phyloP scores from a whole-genome alignment of 2,329 filamentous ascomycete genomes.

The Thelonectria rubi region DNA sequence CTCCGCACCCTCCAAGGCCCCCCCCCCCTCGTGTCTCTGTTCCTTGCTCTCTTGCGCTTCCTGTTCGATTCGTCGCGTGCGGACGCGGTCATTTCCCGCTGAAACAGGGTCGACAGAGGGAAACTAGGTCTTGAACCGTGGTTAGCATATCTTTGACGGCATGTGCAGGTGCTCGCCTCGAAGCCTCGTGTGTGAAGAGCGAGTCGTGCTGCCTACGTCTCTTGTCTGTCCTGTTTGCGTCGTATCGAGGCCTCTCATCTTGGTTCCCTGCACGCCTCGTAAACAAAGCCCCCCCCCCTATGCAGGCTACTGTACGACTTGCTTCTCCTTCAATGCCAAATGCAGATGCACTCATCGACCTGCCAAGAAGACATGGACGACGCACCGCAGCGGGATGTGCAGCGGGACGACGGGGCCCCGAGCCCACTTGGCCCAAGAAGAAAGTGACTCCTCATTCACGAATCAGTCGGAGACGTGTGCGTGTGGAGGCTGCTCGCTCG shows the following conservation, averaged over 20 bases:
- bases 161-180: not conserved
- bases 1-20: conserved; percentile 36
- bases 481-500: conserved; percentile 16
- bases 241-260: not conserved
- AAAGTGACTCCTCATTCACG: not conserved
- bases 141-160: not conserved
- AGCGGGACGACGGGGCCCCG: conserved; percentile 11
- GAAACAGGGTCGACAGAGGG: conserved; percentile 40
- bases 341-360: not conserved
- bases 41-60: conserved; percentile 12
- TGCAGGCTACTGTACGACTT: too few relatives aligned
- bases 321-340: not conserved
- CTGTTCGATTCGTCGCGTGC: conserved; percentile 20
- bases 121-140: conserved; percentile 6
- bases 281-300: too few relatives aligned
- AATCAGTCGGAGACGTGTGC: conserved; percentile 10
- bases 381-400: conserved; percentile 16
- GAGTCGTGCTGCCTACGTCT: not conserved
- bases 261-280: not conserved
- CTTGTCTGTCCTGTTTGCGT: not conserved
- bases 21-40: conserved; percentile 17
- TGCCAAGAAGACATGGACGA: not conserved
- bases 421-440: conserved; percentile 1
- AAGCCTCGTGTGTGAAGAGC: not conserved
- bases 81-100: conserved; percentile 42